phyloP scores from a whole-genome alignment of 441 rosid species.

The Syzygium malaccense region DNA sequence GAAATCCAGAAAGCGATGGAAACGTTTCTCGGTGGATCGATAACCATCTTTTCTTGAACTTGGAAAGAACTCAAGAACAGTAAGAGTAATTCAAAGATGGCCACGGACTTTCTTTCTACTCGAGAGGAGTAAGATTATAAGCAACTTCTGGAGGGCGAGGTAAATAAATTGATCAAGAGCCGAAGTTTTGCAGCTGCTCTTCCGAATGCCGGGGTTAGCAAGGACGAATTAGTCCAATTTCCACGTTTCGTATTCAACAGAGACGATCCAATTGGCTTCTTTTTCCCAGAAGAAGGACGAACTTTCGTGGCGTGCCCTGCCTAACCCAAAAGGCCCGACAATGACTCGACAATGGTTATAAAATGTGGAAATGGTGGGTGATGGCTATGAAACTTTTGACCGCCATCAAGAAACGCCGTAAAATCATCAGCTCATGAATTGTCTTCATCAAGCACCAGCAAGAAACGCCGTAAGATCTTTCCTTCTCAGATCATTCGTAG shows the following conservation, averaged over 20 bases:
- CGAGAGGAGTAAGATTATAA: not conserved
- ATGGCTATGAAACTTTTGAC: too few relatives aligned
- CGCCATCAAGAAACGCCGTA: too few relatives aligned
- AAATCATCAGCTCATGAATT: too few relatives aligned
- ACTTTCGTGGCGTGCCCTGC: not conserved
- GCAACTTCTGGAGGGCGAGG: not conserved
- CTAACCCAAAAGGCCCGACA: not conserved
- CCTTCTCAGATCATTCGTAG: too few relatives aligned
- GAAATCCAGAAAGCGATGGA: not conserved
- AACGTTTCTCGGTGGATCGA: not conserved
- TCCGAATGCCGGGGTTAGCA: not conserved
- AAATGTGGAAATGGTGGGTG: not conserved
- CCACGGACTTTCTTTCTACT: not conserved
- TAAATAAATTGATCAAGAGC: not conserved
- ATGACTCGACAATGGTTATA: not conserved
- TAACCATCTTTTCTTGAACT: not conserved
- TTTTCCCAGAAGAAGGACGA: not conserved
- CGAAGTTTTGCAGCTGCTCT: not conserved
- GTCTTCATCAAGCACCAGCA: too few relatives aligned
- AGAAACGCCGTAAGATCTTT: too few relatives aligned
- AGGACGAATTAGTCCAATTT: not conserved
- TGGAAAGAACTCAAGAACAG: not conserved
- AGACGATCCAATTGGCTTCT: not conserved
- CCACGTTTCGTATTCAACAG: not conserved
- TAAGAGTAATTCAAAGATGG: not conserved